phyloP scores from a whole-genome alignment of 176 grass and related monocot species.

The Calamus simplicifolius region DNA sequence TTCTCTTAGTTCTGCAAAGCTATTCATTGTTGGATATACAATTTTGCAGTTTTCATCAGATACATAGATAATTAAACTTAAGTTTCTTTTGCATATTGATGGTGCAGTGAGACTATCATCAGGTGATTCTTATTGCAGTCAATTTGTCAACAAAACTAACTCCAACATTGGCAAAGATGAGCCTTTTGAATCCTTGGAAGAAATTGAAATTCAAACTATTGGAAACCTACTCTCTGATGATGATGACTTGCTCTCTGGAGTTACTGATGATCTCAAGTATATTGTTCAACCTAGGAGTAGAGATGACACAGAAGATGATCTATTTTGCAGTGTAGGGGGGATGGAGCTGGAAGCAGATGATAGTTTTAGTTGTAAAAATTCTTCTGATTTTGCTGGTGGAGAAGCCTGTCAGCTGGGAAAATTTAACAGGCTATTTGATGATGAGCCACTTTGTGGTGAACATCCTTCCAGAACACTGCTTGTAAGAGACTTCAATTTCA shows the following conservation, averaged over 20 bases:
- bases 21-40: too few relatives aligned
- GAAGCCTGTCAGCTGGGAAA: constrained; percentile 21
- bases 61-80: background rate
- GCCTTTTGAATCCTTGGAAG: constrained; percentile 55
- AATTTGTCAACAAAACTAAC: constrained; percentile 34
- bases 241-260: constrained; percentile 79
- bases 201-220: constrained; percentile 78
- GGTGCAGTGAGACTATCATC: constrained; percentile 61
- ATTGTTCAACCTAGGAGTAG: constrained; percentile 31
- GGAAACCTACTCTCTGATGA: constrained; percentile 89
- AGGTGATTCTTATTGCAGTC: constrained; percentile 25
- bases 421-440: constrained; percentile 44
- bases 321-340: constrained; percentile 69
- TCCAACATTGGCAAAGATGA: constrained; percentile 55
- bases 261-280: constrained; percentile 63
- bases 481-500: constrained; percentile 88
- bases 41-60: too few relatives aligned
- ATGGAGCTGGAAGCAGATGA: constrained; percentile 83
- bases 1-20: background rate
- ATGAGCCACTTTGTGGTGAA: constrained; percentile 73
- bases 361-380: constrained; percentile 22
- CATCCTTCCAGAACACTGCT: constrained; percentile 92
- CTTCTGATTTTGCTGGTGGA: constrained; percentile 31
- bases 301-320: constrained; percentile 86
- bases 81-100: constrained; percentile 10